A percentile compares a stretch with the other conserved stretches of the same genome.
Evolutionary conservation across 2,329 filamentous ascomycete genomes (phyloP).

Genomic region (Akanthomyces lecanii): DNA sequence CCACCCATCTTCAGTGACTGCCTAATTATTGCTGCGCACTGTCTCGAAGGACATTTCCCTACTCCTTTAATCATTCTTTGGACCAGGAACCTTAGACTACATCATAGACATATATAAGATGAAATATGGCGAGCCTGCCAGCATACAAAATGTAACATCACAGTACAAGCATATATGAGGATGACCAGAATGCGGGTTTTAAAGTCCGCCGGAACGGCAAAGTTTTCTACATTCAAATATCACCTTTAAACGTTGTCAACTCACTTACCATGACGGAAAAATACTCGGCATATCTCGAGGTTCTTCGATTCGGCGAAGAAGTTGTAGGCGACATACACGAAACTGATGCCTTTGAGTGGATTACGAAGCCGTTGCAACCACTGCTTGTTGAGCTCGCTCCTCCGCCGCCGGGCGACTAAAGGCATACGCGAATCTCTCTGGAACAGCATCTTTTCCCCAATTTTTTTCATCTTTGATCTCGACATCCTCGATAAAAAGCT

Average conservation of each 20-base stretch:
- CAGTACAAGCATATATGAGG: neutral
- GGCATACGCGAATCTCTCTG: conserved; percentile 19
- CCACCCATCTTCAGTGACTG: too few species aligned
- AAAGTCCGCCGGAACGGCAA: conserved; percentile 21
- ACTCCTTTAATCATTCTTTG: too few species aligned
- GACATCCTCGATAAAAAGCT: conserved; percentile 16
- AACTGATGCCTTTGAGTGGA: conserved; percentile 22
- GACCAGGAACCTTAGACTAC: too few species aligned
- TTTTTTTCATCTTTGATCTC: conserved; percentile 21
- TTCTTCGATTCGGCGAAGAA: conserved; percentile 21
- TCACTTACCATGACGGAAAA: conserved; percentile 18
- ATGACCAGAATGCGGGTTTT: conserved; percentile 15
- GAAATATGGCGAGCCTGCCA: too few species aligned
- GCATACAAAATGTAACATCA: conserved; percentile 17
- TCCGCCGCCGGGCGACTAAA: neutral
- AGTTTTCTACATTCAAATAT: conserved; percentile 20
- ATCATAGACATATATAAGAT: too few species aligned
- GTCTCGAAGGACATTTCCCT: too few species aligned
- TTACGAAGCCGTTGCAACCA: conserved; percentile 19
- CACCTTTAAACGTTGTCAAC: conserved; percentile 18
- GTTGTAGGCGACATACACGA: conserved; percentile 20
- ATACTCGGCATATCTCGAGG: conserved; percentile 19
- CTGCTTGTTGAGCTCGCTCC: conserved; percentile 23
- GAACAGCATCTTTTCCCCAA: conserved; percentile 21
- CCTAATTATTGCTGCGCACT: too few species aligned